Evolutionary conservation across 225 moss, liverwort and hornwort species (phyloP).

Genomic region (Marchantia polymorpha): DNA sequence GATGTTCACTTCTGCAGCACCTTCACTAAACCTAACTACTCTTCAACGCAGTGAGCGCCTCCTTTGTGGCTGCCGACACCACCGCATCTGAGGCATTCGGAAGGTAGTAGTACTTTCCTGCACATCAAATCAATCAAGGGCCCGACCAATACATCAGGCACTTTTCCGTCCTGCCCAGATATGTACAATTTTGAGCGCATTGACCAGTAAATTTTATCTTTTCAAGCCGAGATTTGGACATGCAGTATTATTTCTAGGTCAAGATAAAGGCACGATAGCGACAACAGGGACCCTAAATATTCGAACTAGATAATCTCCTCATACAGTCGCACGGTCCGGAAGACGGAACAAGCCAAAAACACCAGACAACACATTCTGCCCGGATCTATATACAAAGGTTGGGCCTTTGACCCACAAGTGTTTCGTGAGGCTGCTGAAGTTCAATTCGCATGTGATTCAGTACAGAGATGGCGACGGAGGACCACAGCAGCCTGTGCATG

Average conservation of each 20-base stretch:
- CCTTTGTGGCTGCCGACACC: conserved; percentile 96
- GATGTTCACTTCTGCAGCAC: not conserved
- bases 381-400: not conserved
- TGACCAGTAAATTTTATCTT: not conserved
- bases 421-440: not conserved
- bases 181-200: not conserved
- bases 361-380: not conserved
- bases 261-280: not conserved
- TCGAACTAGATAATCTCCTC: not conserved
- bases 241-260: not conserved
- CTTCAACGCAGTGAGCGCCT: conserved; percentile 75
- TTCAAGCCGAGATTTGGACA: not conserved
- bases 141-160: conserved; percentile 4
- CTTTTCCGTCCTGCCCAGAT: not conserved
- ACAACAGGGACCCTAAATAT: not conserved
- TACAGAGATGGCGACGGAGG: not conserved
- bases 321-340: not conserved
- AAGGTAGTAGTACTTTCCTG: conserved; percentile 93
- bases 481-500: not conserved
- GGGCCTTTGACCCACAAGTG: conserved; percentile 2
- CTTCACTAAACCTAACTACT: conserved; percentile 39
- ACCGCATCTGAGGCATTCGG: conserved; percentile 96
- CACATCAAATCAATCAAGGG: conserved; percentile 24
- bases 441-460: not conserved
- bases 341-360: not conserved